phyloP scores from a whole-genome alignment of 1,139 yeast species.

The Torulaspora pretoriensis region DNA sequence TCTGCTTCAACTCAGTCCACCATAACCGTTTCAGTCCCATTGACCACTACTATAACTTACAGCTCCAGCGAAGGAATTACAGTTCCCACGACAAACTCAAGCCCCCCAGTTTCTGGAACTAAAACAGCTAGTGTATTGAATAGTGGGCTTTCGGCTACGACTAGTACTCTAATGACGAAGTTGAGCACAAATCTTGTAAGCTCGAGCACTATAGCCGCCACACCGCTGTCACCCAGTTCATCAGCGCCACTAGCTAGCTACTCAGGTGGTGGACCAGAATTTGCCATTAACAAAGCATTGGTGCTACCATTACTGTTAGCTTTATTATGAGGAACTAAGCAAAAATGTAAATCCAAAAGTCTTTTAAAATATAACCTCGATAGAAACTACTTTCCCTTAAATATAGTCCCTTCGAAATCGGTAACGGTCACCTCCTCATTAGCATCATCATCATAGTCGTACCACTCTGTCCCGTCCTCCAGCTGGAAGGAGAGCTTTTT shows the following conservation, averaged over 20 bases:
- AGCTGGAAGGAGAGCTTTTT: slow-evolving; percentile 49
- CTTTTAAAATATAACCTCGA: slow-evolving; percentile 2
- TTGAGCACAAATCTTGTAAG: background rate
- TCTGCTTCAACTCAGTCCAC: slow-evolving; percentile 8
- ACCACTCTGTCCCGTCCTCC: slow-evolving; percentile 84
- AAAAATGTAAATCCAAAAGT: background rate
- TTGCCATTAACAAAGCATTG: background rate
- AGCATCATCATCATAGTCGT: slow-evolving; percentile 87
- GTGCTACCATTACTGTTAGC: slow-evolving; percentile 5
- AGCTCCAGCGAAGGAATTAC: slow-evolving; percentile 10
- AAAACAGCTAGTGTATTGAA: background rate
- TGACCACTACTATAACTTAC: slow-evolving; percentile 14
- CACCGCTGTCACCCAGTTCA: background rate
- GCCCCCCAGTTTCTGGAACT: background rate
- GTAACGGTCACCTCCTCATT: slow-evolving; percentile 77
- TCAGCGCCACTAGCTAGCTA: background rate
- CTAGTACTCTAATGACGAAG: background rate
- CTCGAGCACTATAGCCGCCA: slow-evolving; percentile 5
- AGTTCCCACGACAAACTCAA: slow-evolving; percentile 11
- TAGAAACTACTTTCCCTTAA: slow-evolving; percentile 29
- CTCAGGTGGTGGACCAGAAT: slow-evolving; percentile 4
- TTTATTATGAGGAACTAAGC: background rate
- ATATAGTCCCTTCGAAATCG: slow-evolving; percentile 60
- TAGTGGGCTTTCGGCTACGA: background rate
- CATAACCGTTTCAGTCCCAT: slow-evolving; percentile 14